Percentiles rank a stretch among this genome's conserved stretches.
phyloP scores from a whole-genome alignment of 306 rosid genomes.

The Hippophae gyantsensis region DNA sequence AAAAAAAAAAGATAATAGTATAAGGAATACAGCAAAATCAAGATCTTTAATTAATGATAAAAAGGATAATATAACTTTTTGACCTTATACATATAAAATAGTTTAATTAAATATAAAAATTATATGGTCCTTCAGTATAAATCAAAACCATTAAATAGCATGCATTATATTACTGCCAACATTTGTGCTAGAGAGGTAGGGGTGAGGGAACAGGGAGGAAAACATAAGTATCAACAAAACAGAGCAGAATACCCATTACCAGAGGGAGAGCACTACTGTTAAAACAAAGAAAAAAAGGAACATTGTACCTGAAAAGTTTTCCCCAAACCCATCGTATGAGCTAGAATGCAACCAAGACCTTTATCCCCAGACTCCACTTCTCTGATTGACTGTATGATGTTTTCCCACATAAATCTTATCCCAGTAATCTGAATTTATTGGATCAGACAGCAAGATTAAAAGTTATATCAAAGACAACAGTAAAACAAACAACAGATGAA shows the following conservation, averaged over 20 bases:
- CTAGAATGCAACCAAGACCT: constrained; percentile 98
- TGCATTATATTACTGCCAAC: no score
- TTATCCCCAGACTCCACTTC: constrained; percentile 88
- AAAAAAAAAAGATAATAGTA: no score
- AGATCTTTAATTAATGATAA: no score
- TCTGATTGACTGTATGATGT: constrained; percentile 81
- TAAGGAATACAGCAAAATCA: no score
- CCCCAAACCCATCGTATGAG: constrained; percentile 99
- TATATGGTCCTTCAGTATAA: no score
- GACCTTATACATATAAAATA: no score
- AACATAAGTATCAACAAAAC: neutral
- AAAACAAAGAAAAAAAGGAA: neutral
- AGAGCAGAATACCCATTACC: neutral
- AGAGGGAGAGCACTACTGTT: no score
- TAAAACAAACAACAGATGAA: neutral
- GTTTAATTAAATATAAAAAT: no score
- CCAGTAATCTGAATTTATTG: constrained; percentile 56
- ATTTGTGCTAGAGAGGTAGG: neutral
- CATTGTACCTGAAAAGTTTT: constrained; percentile 87
- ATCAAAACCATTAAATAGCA: no score
- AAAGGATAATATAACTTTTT: no score
- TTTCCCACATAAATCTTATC: constrained; percentile 97
- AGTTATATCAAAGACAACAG: neutral
- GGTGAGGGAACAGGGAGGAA: neutral
- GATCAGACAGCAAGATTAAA: constrained; percentile 7